Evolutionary conservation across 306 rosid species (phyloP), one percentile per base, ranked within the genome.

Genomic region (Cucumis cinereus): DNA sequence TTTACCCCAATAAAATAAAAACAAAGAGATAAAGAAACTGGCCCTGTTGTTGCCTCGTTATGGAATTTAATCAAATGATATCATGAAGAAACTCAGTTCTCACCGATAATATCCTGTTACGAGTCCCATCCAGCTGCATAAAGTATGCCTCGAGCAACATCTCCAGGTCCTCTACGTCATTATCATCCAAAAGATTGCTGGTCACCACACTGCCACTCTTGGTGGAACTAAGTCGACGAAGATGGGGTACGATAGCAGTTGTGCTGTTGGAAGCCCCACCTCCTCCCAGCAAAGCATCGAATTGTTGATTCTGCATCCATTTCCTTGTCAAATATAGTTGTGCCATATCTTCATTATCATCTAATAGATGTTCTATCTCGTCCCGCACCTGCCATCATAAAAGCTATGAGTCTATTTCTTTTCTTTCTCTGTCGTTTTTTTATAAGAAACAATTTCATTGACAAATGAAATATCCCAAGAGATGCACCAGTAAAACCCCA

Each of bases 81-180:
- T 0, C 24, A 54, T 58, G 26, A 73, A 85, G 72, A 58, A 56
- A 47, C 54, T 75, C 56, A 52, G 77, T 16, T 88, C 98, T 91
- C 78, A 94, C 99, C 54, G 98, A 95, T 79, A 95, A 83, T 87
- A 95, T 95, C 88, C 88, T 94, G 93, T 94, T 92, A 41, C 96
- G 99, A 49, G 99, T 92, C 77, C 97, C 92, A 83, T 94, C 99
- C 78, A 94, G 83, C 82, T 95, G 98, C 93, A 95, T 92, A 83
- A 95, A 95, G 81, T 95, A 95, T 52, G 98, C 99, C 87, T 95
- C 99, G 38, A 95, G 98, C 90, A 95, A 81, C 99, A 95, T 95
- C 84, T 95, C 98, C 76, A 92, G 85, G 84, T 95, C 99, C 85
- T 95, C 99, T 36, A 95, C 98, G 30, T 89, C 96, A 56, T 86